Evolutionary conservation across 768 basidiomycete species (phyloP).

Genomic region (Kwoniella pini): DNA sequence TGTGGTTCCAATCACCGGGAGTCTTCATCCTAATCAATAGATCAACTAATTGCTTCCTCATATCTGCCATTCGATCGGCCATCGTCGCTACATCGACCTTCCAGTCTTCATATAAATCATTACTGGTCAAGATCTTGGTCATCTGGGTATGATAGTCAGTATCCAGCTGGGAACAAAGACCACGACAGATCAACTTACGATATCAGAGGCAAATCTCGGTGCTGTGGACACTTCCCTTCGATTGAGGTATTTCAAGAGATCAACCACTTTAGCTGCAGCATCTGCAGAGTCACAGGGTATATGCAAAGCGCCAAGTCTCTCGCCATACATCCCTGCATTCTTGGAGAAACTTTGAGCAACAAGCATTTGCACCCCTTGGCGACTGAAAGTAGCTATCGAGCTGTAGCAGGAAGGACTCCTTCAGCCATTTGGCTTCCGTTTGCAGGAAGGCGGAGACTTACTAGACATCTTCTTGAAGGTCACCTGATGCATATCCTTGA

Average conservation of each 20-base stretch:
- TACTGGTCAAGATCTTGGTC: background rate
- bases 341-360: constrained; percentile 57
- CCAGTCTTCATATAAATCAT: constrained; percentile 38
- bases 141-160: constrained; percentile 34
- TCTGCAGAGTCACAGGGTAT: constrained; percentile 67
- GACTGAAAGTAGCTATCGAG: background rate
- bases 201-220: constrained; percentile 81
- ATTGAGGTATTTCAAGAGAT: constrained; percentile 68
- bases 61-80: constrained; percentile 82
- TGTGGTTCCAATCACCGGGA: constrained; percentile 88
- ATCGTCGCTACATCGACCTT: constrained; percentile 75
- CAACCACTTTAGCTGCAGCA: constrained; percentile 63
- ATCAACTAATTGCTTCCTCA: constrained; percentile 74
- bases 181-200: constrained; percentile 14
- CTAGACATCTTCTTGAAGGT: constrained; percentile 54
- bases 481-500: constrained; percentile 93
- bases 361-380: background rate
- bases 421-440: too few relatives aligned
- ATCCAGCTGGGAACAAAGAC: background rate
- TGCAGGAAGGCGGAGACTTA: background rate
- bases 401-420: too few relatives aligned
- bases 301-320: constrained; percentile 92
- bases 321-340: constrained; percentile 92
- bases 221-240: constrained; percentile 62
- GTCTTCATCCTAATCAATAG: constrained; percentile 75